Conservation (phyloP, 768 basidiomycete genomes). For the Phylloporus sp. region DNA sequence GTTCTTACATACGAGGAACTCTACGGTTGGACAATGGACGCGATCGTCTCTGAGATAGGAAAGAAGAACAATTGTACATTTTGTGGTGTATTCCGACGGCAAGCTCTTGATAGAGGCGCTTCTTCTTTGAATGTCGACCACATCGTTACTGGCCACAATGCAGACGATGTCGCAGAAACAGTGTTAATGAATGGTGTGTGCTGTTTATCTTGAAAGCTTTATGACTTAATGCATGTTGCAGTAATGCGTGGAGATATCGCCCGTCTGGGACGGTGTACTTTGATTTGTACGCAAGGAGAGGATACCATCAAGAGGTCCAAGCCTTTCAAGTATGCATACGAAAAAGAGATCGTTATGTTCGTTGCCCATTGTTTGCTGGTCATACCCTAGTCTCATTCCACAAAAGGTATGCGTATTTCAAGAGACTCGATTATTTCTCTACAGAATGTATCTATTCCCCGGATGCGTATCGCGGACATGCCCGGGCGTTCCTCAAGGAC, state of each 20-base stretch:
- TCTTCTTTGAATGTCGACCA: constrained; percentile 87
- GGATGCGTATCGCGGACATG: constrained; percentile 97
- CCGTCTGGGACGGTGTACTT: constrained; percentile 87
- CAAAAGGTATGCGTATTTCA: constrained; percentile 95
- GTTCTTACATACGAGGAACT: constrained; percentile 94
- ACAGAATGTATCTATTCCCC: constrained; percentile 99
- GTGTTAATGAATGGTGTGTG: constrained; percentile 95
- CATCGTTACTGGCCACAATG: constrained; percentile 98
- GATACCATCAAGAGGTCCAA: constrained; percentile 96
- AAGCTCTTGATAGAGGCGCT: constrained; percentile 94
- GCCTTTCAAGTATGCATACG: constrained; percentile 99
- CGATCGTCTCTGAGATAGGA: constrained; percentile 90
- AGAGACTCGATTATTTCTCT: constrained; percentile 97
- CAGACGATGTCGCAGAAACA: constrained; percentile 98
- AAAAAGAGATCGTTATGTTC: constrained; percentile 99
- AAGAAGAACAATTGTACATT: constrained; percentile 99
- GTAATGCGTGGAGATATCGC: constrained; percentile 99
- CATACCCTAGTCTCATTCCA: constrained; percentile 7
- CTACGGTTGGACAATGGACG: constrained; percentile 99
- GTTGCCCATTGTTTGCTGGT: constrained; percentile 19
- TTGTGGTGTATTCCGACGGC: constrained; percentile 95
- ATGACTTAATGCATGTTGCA: constrained; percentile 30
- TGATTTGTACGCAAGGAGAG: constrained; percentile 93
- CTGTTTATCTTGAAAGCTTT: not conserved
- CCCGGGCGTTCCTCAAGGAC: constrained; percentile 90